phyloP scores from a whole-genome alignment of 75 land plant species.

The Cryptomeria japonica region DNA sequence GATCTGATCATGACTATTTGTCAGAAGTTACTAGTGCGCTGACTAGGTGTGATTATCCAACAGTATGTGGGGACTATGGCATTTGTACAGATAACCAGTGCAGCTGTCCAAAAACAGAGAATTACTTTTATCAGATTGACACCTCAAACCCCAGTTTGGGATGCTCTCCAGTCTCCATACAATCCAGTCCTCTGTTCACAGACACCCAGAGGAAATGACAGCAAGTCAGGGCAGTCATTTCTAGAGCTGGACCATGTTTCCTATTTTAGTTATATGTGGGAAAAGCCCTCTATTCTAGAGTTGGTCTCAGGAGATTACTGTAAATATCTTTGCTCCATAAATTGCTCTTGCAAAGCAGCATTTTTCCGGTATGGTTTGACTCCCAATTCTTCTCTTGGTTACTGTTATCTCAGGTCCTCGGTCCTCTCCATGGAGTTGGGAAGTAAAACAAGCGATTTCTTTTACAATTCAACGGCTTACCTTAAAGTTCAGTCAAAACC shows the following conservation, averaged over 20 bases:
- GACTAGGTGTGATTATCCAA: slow-evolving; percentile 8
- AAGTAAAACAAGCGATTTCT: not conserved
- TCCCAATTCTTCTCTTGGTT: not conserved
- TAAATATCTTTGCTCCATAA: slow-evolving; percentile 21
- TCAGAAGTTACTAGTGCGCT: not conserved
- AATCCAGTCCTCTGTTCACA: not conserved
- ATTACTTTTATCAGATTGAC: not conserved
- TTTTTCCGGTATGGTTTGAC: slow-evolving; percentile 10
- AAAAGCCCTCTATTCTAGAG: not conserved
- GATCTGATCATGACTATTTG: not conserved
- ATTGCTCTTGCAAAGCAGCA: slow-evolving; percentile 25
- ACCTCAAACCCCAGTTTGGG: not conserved
- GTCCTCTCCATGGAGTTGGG: not conserved
- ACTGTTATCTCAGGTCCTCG: not conserved
- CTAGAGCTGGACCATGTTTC: slow-evolving; percentile 8
- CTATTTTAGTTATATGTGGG: slow-evolving; percentile 20
- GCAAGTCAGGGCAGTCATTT: not conserved
- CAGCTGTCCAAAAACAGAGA: not conserved
- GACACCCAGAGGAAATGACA: not conserved
- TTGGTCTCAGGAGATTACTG: slow-evolving; percentile 18
- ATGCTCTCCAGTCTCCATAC: not conserved
- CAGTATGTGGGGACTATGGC: slow-evolving; percentile 29
- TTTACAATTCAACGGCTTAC: not conserved
- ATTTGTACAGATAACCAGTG: slow-evolving; percentile 14
- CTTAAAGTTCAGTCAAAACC: not conserved